A percentile compares a stretch with the other conserved stretches of the same genome.
Evolutionary conservation across 2,329 filamentous ascomycete genomes (phyloP).

Genomic region (Lizonia empirigonia): DNA sequence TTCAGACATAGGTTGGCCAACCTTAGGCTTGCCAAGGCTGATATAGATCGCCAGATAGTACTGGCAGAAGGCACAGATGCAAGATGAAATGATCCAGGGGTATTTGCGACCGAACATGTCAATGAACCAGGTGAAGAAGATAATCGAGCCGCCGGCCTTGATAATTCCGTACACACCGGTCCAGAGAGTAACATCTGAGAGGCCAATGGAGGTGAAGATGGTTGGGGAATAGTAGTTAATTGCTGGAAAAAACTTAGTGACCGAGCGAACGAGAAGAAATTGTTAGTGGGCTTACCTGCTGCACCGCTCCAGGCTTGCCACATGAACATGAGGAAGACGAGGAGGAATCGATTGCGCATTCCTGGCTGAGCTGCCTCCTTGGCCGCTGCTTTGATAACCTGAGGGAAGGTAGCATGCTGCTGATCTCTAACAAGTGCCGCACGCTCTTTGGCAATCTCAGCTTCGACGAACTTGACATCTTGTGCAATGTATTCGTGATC

Average conservation of each 20-base stretch:
- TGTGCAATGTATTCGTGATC: constrained; percentile 74
- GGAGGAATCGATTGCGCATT: constrained; percentile 67
- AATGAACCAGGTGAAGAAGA: constrained; percentile 73
- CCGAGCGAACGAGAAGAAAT: no score
- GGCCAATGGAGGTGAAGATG: constrained; percentile 69
- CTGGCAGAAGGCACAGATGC: constrained; percentile 57
- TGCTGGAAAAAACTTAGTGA: constrained; percentile 72
- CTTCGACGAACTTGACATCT: constrained; percentile 73
- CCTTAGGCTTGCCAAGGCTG: constrained; percentile 46
- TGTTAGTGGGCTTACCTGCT: constrained; percentile 41
- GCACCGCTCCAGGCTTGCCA: constrained; percentile 60
- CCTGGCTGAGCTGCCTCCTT: constrained; percentile 43
- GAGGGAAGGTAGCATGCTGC: constrained; percentile 32
- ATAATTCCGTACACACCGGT: constrained; percentile 76
- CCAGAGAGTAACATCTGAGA: constrained; percentile 49
- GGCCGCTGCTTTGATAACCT: constrained; percentile 39
- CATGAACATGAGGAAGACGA: constrained; percentile 75
- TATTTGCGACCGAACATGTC: constrained; percentile 64
- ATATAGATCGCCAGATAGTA: constrained; percentile 69
- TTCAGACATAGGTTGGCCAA: constrained; percentile 34
- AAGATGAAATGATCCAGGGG: constrained; percentile 44
- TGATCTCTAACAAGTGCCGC: constrained; percentile 34
- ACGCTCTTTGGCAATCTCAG: constrained; percentile 59
- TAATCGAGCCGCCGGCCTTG: constrained; percentile 69
- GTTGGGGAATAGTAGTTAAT: constrained; percentile 76